These are phyloP conservation scores for Hyaloscypha finlandica DNA, from an alignment of 495 filamentous ascomycete genomes.

Conservation along the genomic window DNA sequence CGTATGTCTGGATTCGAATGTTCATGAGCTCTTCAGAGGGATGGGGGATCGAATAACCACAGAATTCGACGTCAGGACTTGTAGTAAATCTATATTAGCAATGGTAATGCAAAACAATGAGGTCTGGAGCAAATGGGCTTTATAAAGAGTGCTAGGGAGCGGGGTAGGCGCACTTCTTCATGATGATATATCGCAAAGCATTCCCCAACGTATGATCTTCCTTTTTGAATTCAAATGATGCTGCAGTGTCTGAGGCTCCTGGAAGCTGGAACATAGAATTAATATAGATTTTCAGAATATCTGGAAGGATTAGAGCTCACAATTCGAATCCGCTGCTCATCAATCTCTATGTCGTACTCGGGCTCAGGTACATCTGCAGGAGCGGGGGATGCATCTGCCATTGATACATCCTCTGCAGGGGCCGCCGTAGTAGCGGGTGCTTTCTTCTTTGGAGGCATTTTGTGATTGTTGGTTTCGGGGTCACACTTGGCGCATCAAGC, in stretches of 20 bases:
- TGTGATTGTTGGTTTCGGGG: conserved; percentile 3
- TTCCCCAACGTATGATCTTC: conserved; percentile 97
- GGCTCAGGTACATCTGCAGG: conserved; percentile 35
- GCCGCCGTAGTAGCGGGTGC: conserved; percentile 20
- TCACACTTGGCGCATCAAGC: conserved; percentile 15
- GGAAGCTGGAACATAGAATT: conserved; percentile 53
- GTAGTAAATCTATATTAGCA: background rate
- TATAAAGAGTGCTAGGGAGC: background rate
- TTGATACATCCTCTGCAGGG: conserved; percentile 48
- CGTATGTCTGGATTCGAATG: conserved; percentile 92
- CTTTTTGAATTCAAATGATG: conserved; percentile 80
- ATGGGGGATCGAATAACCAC: conserved; percentile 97
- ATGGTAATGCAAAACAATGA: background rate
- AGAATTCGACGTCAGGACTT: conserved; percentile 91
- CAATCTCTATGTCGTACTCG: conserved; percentile 44
- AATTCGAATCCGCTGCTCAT: conserved; percentile 57
- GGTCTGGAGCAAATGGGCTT: background rate
- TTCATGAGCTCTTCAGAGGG: conserved; percentile 97
- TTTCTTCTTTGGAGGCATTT: conserved; percentile 30
- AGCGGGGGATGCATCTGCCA: conserved; percentile 51
- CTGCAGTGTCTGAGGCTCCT: conserved; percentile 67
- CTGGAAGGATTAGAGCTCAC: conserved; percentile 41
- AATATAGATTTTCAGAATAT: background rate
- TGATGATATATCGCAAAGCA: conserved; percentile 89
- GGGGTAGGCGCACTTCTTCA: conserved; percentile 78